Conservation (phyloP, 2,329 filamentous ascomycete species). For the Fusarium stilboides region DNA sequence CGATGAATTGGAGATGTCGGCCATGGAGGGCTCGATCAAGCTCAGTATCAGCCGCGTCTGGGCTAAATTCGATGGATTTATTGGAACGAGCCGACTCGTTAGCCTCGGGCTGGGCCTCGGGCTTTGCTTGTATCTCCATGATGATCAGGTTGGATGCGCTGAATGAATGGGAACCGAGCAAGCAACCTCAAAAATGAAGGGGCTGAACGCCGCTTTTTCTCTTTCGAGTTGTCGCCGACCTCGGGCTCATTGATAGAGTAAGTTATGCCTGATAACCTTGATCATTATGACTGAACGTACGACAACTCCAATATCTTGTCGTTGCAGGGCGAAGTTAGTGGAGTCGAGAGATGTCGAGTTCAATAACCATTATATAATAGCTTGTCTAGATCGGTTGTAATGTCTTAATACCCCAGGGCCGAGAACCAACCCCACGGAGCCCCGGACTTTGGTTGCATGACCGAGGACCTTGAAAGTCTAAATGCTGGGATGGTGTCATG, state of each 20-base stretch:
- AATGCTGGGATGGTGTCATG: background rate
- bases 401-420: background rate
- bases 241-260: background rate
- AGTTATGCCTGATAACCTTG: too few relatives aligned
- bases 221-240: background rate
- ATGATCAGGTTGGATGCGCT: background rate
- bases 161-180: background rate
- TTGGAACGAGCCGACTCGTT: slow-evolving; percentile 22
- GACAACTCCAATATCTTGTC: slow-evolving; percentile 18
- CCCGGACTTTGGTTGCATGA: too few relatives aligned
- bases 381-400: background rate
- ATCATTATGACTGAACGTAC: background rate
- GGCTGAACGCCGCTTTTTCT: background rate
- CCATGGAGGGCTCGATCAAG: slow-evolving; percentile 71
- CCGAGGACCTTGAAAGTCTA: background rate
- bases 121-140: slow-evolving; percentile 34
- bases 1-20: slow-evolving; percentile 72
- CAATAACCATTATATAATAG: slow-evolving; percentile 33
- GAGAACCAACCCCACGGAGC: background rate
- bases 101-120: background rate
- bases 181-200: rapidly evolving
- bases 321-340: slow-evolving; percentile 33
- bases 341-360: background rate
- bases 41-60: slow-evolving; percentile 60
- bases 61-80: slow-evolving; percentile 52